phyloP scores from a whole-genome alignment of 495 filamentous ascomycete species.

The Polyplosphaeria fusca region DNA sequence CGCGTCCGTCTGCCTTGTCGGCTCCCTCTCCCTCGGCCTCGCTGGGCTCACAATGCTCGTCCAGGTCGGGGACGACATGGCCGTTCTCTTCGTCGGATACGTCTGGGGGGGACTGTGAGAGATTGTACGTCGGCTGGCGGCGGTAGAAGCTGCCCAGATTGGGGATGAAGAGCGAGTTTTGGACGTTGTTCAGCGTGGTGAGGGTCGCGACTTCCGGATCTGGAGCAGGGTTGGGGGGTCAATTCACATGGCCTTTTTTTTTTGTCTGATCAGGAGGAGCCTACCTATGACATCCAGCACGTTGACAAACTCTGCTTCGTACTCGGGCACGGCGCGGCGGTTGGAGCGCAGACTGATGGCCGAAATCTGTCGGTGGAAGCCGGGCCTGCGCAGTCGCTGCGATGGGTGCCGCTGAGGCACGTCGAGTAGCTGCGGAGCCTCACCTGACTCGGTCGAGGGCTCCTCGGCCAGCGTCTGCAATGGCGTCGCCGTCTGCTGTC shows the following conservation, averaged over 20 bases:
- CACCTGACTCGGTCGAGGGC: background rate
- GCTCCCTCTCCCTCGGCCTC: background rate
- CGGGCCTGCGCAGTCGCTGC: slow-evolving; percentile 8
- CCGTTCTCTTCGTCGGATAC: slow-evolving; percentile 13
- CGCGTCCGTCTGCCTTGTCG: background rate
- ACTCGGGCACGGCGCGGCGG: slow-evolving; percentile 38
- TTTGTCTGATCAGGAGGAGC: no score
- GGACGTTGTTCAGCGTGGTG: slow-evolving; percentile 73
- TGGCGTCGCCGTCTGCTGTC: slow-evolving; percentile 24
- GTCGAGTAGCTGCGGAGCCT: background rate
- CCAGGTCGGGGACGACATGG: no score
- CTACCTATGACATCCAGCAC: slow-evolving; percentile 69
- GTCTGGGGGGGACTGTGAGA: slow-evolving; percentile 51
- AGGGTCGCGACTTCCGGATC: slow-evolving; percentile 73
- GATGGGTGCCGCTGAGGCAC: background rate
- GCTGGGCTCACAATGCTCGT: background rate
- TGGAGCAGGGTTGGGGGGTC: slow-evolving; percentile 39
- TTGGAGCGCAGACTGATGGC: slow-evolving; percentile 4
- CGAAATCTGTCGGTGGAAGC: slow-evolving; percentile 14
- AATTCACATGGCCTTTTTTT: no score
- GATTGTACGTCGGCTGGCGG: slow-evolving; percentile 67
- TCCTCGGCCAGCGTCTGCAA: slow-evolving; percentile 28
- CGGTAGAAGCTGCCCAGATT: slow-evolving; percentile 58
- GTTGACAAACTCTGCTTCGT: slow-evolving; percentile 62
- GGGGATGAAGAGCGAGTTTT: slow-evolving; percentile 74